phyloP scores from a whole-genome alignment of 2,329 filamentous ascomycete genomes.

The Sclerotinia nivalis region DNA sequence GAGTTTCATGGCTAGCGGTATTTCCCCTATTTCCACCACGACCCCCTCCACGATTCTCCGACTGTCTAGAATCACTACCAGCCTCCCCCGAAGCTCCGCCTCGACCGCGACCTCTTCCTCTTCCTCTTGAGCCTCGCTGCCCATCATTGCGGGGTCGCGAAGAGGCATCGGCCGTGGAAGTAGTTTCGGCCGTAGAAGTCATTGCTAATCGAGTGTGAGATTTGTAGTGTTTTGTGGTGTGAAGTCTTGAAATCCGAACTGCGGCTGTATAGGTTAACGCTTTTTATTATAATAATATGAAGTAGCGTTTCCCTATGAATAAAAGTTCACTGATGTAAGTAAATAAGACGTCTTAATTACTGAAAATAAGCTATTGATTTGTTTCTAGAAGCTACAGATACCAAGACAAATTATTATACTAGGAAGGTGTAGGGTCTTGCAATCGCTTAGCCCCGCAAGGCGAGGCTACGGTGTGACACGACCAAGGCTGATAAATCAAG shows the following conservation, averaged over 20 bases:
- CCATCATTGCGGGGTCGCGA: slow-evolving; percentile 35
- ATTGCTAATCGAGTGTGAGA: slow-evolving; percentile 10
- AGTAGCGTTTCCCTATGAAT: not conserved
- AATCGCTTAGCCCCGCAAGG: slow-evolving; percentile 16
- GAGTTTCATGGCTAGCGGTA: slow-evolving; percentile 16
- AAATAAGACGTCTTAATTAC: not conserved
- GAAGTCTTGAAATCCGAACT: not conserved
- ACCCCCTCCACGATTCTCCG: slow-evolving; percentile 34
- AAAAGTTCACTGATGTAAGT: not conserved
- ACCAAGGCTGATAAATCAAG: slow-evolving; percentile 22
- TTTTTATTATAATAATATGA: not conserved
- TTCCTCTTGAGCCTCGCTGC: slow-evolving; percentile 43
- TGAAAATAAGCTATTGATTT: not conserved
- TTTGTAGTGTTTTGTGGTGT: slow-evolving; percentile 5
- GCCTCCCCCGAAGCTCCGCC: slow-evolving; percentile 14
- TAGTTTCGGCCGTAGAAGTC: slow-evolving; percentile 24
- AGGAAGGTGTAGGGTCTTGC: slow-evolving; percentile 8
- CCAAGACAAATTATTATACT: slow-evolving; percentile 18
- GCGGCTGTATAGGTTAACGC: not conserved
- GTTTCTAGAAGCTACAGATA: not conserved
- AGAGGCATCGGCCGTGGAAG: slow-evolving; percentile 26
- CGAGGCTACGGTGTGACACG: slow-evolving; percentile 17
- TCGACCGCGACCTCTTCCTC: slow-evolving; percentile 34
- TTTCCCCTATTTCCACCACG: slow-evolving; percentile 30
- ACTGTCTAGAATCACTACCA: slow-evolving; percentile 38